Evolutionary conservation across 2,329 filamentous ascomycete genomes (phyloP), one percentile per base, ranked within the genome.

Genomic region (Aureobasidium leucospermi): DNA sequence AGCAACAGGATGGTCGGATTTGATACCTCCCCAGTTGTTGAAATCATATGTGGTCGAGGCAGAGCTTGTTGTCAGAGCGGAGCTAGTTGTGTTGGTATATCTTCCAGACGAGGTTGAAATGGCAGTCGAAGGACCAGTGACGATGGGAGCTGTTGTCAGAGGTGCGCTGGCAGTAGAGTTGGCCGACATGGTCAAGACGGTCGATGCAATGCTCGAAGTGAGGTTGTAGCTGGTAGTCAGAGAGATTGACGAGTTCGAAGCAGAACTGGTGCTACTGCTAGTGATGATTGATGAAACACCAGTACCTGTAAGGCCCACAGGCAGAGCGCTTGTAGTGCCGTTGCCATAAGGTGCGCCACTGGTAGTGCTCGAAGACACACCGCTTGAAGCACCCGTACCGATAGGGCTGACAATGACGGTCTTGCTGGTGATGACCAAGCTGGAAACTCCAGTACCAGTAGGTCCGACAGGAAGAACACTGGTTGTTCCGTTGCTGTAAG

Each of bases 1-100:
- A 23, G 46, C 60, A n/a, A 61, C 45, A 13, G 55, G 38, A n/a
- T 59, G 60, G 5, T 45, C 46, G 7, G 58, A 51, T n/a, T 43
- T 6, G 34, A 60, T 46, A 32, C 60, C 58, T 32, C 60, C 58
- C 23, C 31, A 46, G 34, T 47, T 58, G 16, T 47, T 41, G 58
- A 55, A 60, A 11, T 32, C 29, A 31, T 16, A 48, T 9, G 42
- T 32, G 11, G 49, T n/a, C 9, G 48, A 32, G 15, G 58, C 31
- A 11, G 58, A 45, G 36, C 45, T 59, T n/a, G 62, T 62, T 32
- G 48, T 48, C 19, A 46, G 38, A 16, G 36, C 52, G 9, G 55
- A 51, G 46, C 29, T 59, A 4, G 58, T 60, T 4, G 59, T 41
- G 51, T 60, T 60, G 1, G 16, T 29, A 16, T 42, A 60, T 8